Evolutionary conservation across 371 early-diverging fungal genomes (phyloP).

Genomic region (Mortierella sp.): DNA sequence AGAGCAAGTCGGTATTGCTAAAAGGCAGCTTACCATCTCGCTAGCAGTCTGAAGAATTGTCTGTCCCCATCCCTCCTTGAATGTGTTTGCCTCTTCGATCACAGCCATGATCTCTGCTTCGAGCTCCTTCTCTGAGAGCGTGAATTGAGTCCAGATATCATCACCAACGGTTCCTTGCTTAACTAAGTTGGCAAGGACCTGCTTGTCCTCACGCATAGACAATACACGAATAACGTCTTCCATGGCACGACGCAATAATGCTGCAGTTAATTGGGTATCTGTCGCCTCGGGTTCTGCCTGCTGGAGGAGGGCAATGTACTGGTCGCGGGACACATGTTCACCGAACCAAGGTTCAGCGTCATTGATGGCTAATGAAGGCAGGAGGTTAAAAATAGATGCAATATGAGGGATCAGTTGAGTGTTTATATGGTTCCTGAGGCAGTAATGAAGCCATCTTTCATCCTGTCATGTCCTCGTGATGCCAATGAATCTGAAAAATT

Average conservation of each 20-base stretch:
- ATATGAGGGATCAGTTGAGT: not conserved
- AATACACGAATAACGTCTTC: conserved; percentile 83
- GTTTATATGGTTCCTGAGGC: not conserved
- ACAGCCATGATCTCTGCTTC: conserved; percentile 87
- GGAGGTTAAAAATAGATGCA: too few relatives aligned
- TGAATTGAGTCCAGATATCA: conserved; percentile 86
- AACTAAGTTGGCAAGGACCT: conserved; percentile 81
- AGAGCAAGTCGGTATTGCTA: too few relatives aligned
- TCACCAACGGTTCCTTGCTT: conserved; percentile 91
- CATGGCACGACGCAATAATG: conserved; percentile 89
- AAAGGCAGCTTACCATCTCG: conserved; percentile 79
- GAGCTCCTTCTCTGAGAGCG: conserved; percentile 85
- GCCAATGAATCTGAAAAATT: not conserved
- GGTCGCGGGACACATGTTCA: conserved; percentile 72
- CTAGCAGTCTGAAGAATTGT: conserved; percentile 88
- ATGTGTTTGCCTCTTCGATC: conserved; percentile 83
- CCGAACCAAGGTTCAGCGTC: conserved; percentile 80
- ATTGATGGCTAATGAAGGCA: conserved; percentile 38
- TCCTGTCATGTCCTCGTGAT: not conserved
- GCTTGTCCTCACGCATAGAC: conserved; percentile 87
- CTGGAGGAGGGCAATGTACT: conserved; percentile 77
- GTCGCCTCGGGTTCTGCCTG: conserved; percentile 71
- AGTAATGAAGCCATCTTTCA: not conserved
- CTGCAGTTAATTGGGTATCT: conserved; percentile 76
- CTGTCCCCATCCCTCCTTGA: conserved; percentile 89